Conservation (phyloP, 2,329 filamentous ascomycete genomes). For the Sarocladiaceae sp. region DNA sequence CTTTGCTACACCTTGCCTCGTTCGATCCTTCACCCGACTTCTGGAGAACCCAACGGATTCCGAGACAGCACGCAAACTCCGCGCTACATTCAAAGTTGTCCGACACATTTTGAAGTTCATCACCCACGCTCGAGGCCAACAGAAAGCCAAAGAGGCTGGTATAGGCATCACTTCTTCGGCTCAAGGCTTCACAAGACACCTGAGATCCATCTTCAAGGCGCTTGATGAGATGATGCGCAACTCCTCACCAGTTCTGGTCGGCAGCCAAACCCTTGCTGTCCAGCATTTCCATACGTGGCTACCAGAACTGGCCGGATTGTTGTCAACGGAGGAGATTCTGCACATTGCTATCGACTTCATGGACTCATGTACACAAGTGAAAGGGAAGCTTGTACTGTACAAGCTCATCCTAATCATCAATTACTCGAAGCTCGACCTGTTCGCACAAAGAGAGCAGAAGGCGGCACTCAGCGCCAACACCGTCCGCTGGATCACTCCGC, state of each 20-base stretch:
- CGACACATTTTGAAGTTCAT: constrained; percentile 93
- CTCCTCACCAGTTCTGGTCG: constrained; percentile 77
- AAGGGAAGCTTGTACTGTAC: constrained; percentile 87
- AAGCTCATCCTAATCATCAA: constrained; percentile 92
- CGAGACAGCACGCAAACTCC: constrained; percentile 76
- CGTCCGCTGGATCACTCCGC: constrained; percentile 83
- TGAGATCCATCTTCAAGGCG: constrained; percentile 84
- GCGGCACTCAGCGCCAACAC: constrained; percentile 75
- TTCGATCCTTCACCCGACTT: constrained; percentile 80
- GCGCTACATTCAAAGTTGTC: constrained; percentile 92
- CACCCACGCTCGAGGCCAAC: constrained; percentile 79
- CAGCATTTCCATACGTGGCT: constrained; percentile 98
- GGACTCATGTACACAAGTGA: constrained; percentile 81
- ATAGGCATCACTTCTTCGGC: constrained; percentile 78
- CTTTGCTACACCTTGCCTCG: constrained; percentile 82
- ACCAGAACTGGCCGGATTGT: constrained; percentile 76
- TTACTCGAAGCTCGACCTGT: constrained; percentile 78
- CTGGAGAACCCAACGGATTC: constrained; percentile 79
- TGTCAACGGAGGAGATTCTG: constrained; percentile 79
- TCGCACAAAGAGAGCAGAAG: constrained; percentile 72
- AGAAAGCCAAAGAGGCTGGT: constrained; percentile 81
- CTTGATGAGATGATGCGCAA: constrained; percentile 89
- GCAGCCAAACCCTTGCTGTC: constrained; percentile 90
- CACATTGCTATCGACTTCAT: constrained; percentile 91
- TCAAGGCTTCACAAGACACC: constrained; percentile 71